Evolutionary conservation across 116 monocot genomes (phyloP).

Genomic region (Phalaenopsis hybrid): DNA sequence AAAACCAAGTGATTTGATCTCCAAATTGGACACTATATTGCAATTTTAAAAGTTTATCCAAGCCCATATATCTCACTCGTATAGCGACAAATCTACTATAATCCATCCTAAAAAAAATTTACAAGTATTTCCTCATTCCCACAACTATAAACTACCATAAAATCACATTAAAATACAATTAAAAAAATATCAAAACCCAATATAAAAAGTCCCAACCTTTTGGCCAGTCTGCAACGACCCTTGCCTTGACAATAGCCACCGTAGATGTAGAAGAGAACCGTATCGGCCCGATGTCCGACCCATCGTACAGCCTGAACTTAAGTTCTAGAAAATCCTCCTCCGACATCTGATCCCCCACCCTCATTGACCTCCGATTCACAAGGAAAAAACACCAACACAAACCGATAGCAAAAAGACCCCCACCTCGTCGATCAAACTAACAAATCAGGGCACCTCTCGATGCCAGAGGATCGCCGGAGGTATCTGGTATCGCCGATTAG

Average conservation of each 20-base stretch:
- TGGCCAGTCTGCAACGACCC: slow-evolving; percentile 70
- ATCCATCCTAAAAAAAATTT: no score
- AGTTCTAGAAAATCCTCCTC: slow-evolving; percentile 75
- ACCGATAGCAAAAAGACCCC: neutral
- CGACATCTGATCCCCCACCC: slow-evolving; percentile 35
- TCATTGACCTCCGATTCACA: neutral
- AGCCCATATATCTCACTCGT: no score
- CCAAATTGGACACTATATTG: no score
- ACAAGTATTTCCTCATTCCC: neutral
- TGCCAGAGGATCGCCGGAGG: neutral
- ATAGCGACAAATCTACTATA: no score
- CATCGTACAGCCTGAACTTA: slow-evolving; percentile 78
- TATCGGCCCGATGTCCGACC: slow-evolving; percentile 73
- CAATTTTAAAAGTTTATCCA: no score
- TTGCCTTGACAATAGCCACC: slow-evolving; percentile 58
- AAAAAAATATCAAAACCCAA: neutral
- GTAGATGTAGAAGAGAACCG: slow-evolving; percentile 45
- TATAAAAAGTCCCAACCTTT: slow-evolving; percentile 28
- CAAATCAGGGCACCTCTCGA: neutral
- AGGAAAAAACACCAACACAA: neutral
- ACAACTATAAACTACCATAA: neutral
- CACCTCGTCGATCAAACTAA: neutral
- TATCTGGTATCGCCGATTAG: neutral
- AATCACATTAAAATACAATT: neutral
- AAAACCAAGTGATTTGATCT: no score